phyloP scores from a whole-genome alignment of 176 grass and related monocot genomes.

The Oryza longistaminata region DNA sequence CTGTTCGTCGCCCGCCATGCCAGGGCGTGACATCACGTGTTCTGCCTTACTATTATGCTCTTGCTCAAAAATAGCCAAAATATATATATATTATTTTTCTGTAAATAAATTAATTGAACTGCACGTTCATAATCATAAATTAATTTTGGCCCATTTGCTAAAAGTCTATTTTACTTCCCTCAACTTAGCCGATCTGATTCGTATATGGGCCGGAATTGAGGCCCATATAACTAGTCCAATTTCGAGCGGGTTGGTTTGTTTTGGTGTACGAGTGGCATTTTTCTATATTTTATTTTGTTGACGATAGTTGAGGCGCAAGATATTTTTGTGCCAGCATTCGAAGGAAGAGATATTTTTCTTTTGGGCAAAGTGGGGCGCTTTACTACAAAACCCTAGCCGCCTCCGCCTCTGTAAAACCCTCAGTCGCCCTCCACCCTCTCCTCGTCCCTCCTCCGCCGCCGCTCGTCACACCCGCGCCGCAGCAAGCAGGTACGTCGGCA shows the following conservation, averaged over 20 bases:
- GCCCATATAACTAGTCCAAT: too few relatives aligned
- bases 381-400: slow-evolving; percentile 56
- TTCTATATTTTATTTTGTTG: neutral
- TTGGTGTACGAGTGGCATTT: neutral
- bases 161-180: too few relatives aligned
- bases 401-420: slow-evolving; percentile 42
- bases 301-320: neutral
- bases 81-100: too few relatives aligned
- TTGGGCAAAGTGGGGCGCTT: neutral
- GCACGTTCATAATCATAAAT: too few relatives aligned
- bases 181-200: too few relatives aligned
- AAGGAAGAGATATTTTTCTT: slow-evolving; percentile 37
- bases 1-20: neutral
- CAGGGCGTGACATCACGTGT: neutral
- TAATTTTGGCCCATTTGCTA: too few relatives aligned
- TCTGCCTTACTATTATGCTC: too few relatives aligned
- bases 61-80: too few relatives aligned
- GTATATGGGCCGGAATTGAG: neutral
- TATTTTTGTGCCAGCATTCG: neutral
- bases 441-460: neutral
- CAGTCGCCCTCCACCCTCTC: neutral
- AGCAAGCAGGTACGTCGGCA: slow-evolving; percentile 11
- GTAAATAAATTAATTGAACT: too few relatives aligned
- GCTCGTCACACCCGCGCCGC: neutral
- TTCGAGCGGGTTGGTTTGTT: neutral